Evolutionary conservation across 305 asterid genomes (phyloP), one percentile per base, ranked within the genome.

Genomic region (Andrographis paniculata): DNA sequence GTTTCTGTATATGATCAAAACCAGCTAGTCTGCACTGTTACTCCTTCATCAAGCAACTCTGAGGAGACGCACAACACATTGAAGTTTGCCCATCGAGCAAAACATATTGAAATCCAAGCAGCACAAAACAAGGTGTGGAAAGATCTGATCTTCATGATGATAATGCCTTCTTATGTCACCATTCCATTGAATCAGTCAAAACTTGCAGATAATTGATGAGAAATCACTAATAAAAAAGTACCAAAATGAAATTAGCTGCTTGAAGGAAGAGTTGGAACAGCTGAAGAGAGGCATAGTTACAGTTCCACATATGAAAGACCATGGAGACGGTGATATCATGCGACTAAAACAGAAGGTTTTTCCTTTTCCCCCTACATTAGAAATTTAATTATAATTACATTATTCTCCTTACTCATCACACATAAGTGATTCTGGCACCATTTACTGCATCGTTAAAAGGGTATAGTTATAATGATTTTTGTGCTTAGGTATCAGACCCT

Each of bases 1-100:
- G 14, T n/a, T 37, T 48, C 55, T 44, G 12, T 52, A 20, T 44
- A 40, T 62, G 58, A 64, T 62, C 17, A 42, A 52, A 48, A 52
- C 48, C 86, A 92, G 99, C 82, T 87, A 44, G 84, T 92, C 60
- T 92, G 97, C 87, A 84, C 82, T 33, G 78, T 92, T 44, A 92
- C 97, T 50, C 99, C 99, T 61, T 84, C 99, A 19, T 84, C 95
- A 55, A 84, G 99, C 83, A 84, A 79, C 62, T 74, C 97, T 40
- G 99, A 92, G 69, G 99, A 92, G 85, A 87, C 99, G 20, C 99
- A 87, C 63, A 84, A 92, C 74, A 92, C 99, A 43, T 68, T 92
- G 69, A 92, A 92, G 76, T 92, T 92, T 73, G 99, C 99, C 35
- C 99, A 92, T 62, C 94, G 97, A 64, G 84, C 99, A 64, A 92